A percentile compares a stretch with the other conserved stretches of the same genome.
Evolutionary conservation across 192 early-diverging fungal species (phyloP).

Genomic region (Linnemannia exigua): DNA sequence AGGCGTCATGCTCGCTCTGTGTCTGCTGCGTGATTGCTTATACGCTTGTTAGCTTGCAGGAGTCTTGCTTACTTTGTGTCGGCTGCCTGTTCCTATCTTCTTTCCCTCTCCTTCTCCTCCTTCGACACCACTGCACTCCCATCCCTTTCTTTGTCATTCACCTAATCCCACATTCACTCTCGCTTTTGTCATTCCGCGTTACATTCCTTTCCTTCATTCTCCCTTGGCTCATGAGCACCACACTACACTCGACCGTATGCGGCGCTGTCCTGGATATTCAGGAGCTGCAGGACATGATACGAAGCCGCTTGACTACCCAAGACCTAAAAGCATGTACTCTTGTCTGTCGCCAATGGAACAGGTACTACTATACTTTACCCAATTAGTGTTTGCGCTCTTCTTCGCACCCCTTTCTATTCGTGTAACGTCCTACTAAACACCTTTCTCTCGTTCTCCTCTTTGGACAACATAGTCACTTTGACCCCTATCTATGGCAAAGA

Average conservation of each 20-base stretch:
- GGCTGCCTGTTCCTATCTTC: too few species aligned
- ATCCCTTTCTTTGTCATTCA: too few species aligned
- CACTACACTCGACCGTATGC: background rate
- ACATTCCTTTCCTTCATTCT: background rate
- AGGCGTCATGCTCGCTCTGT: too few species aligned
- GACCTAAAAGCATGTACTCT: conserved; percentile 1
- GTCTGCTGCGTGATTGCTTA: too few species aligned
- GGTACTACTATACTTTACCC: background rate
- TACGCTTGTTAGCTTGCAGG: too few species aligned
- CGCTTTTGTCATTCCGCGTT: too few species aligned
- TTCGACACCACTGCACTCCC: too few species aligned
- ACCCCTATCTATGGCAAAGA: background rate
- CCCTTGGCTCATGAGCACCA: background rate
- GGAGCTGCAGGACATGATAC: conserved; percentile 1
- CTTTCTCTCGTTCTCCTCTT: background rate
- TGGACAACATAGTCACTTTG: background rate
- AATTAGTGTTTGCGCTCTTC: too few species aligned
- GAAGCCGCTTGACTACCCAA: background rate
- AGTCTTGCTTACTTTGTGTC: too few species aligned
- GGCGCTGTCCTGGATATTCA: background rate
- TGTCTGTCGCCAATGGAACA: background rate
- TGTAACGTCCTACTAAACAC: background rate
- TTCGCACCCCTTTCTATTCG: background rate
- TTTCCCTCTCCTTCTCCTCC: too few species aligned
- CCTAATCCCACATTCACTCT: too few species aligned